These are phyloP conservation scores for Musa itinerans DNA, from an alignment of 176 grass and related monocot genomes.

Conservation along the genomic window DNA sequence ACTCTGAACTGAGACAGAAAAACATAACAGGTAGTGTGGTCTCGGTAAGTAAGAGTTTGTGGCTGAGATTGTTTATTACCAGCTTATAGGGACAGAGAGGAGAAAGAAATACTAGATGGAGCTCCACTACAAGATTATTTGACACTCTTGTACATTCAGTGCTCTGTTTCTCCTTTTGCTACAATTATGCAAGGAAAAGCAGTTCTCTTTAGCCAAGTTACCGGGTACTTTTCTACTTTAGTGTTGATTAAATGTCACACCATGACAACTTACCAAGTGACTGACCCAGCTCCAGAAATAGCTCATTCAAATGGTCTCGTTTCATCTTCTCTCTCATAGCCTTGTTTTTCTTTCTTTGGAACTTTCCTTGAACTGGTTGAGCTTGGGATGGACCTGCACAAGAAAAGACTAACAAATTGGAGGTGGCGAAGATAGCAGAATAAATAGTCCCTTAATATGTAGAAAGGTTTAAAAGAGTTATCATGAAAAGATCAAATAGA, in stretches of 20 bases:
- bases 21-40: too few species aligned
- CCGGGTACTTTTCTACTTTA: neutral
- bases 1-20: too few species aligned
- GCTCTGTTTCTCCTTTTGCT: neutral
- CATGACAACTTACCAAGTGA: conserved; percentile 6
- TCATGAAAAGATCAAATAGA: too few species aligned
- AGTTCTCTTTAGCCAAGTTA: neutral
- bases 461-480: too few species aligned
- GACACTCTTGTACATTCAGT: too few species aligned
- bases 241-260: neutral
- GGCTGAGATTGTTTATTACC: too few species aligned
- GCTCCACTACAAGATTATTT: too few species aligned
- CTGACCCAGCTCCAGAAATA: conserved; percentile 24
- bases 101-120: too few species aligned
- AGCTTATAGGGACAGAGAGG: too few species aligned
- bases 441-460: neutral
- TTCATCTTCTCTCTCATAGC: conserved; percentile 24
- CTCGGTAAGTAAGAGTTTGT: too few species aligned
- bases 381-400: conserved; percentile 8
- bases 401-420: neutral
- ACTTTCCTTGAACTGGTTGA: conserved; percentile 4
- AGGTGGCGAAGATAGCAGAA: neutral
- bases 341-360: conserved; percentile 25
- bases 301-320: conserved; percentile 19
- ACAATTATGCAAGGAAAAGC: too few species aligned